Evolutionary conservation across 78 protist genomes (phyloP).

Genomic region (Cavenderia fasciculata): DNA sequence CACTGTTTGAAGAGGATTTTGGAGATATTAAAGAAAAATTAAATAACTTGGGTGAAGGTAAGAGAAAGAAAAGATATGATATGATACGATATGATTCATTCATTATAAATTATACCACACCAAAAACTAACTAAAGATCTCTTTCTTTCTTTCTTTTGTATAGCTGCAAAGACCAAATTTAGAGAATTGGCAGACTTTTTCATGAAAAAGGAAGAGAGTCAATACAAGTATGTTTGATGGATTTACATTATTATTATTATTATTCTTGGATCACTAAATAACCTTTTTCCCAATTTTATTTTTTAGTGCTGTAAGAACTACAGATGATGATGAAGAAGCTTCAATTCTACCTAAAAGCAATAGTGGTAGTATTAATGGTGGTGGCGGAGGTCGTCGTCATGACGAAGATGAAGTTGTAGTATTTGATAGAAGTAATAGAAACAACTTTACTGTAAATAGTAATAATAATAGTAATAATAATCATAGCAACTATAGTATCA

Average conservation of each 20-base stretch:
- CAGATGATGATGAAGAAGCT: slow-evolving; percentile 7
- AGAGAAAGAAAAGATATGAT: no score
- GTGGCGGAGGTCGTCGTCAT: no score
- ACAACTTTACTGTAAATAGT: neutral
- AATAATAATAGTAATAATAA: neutral
- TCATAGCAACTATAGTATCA: neutral
- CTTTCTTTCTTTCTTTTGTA: no score
- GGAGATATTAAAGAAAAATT: slow-evolving; percentile 50
- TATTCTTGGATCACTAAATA: neutral
- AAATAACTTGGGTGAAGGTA: slow-evolving; percentile 55
- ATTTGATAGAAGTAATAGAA: slow-evolving; percentile 14
- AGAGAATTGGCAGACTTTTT: slow-evolving; percentile 51
- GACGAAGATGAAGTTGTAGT: slow-evolving; percentile 45
- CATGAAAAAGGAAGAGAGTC: slow-evolving; percentile 44
- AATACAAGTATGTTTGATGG: slow-evolving; percentile 39
- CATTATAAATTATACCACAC: no score
- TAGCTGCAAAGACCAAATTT: slow-evolving; percentile 55
- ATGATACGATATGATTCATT: no score
- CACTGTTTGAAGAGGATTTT: slow-evolving; percentile 64
- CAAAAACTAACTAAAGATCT: no score
- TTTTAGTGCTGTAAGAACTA: neutral
- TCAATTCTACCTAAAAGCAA: neutral
- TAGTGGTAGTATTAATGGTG: neutral
- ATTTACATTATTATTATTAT: neutral
- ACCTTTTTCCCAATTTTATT: neutral